phyloP scores from a whole-genome alignment of 495 filamentous ascomycete species.

The Opeltia flavorubescens region DNA sequence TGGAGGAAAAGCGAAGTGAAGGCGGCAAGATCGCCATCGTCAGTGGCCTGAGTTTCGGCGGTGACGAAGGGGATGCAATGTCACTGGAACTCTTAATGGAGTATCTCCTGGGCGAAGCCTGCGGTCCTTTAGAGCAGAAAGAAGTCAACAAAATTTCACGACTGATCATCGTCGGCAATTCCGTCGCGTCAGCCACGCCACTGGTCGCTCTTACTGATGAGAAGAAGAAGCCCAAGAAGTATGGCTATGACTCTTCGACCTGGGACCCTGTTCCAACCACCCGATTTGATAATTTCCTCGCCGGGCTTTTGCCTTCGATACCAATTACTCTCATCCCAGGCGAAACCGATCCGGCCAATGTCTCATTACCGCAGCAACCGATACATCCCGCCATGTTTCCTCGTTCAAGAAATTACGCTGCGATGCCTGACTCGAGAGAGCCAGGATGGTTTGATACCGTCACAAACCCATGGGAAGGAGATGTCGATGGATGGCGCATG shows the following conservation, averaged over 20 bases:
- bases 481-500: constrained; percentile 74
- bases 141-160: constrained; percentile 59
- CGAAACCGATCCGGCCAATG: constrained; percentile 62
- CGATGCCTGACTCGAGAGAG: constrained; percentile 33
- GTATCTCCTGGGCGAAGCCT: constrained; percentile 73
- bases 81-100: constrained; percentile 67
- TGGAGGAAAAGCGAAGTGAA: constrained; percentile 1
- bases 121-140: constrained; percentile 38
- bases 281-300: constrained; percentile 70
- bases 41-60: constrained; percentile 73
- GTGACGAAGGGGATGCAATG: constrained; percentile 54
- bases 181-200: constrained; percentile 40
- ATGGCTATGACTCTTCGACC: constrained; percentile 79
- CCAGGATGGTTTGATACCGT: constrained; percentile 73
- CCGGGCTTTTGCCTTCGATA: constrained; percentile 64
- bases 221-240: constrained; percentile 54
- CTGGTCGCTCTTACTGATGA: constrained; percentile 36
- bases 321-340: constrained; percentile 72
- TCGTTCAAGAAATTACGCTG: constrained; percentile 50
- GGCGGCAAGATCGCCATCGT: constrained; percentile 65
- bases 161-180: constrained; percentile 85
- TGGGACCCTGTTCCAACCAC: constrained; percentile 78
- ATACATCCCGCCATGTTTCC: constrained; percentile 78
- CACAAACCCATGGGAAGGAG: constrained; percentile 87
- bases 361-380: constrained; percentile 65